Conservation (phyloP, 2,329 filamentous ascomycete species). For the Grosmannia serpens region DNA sequence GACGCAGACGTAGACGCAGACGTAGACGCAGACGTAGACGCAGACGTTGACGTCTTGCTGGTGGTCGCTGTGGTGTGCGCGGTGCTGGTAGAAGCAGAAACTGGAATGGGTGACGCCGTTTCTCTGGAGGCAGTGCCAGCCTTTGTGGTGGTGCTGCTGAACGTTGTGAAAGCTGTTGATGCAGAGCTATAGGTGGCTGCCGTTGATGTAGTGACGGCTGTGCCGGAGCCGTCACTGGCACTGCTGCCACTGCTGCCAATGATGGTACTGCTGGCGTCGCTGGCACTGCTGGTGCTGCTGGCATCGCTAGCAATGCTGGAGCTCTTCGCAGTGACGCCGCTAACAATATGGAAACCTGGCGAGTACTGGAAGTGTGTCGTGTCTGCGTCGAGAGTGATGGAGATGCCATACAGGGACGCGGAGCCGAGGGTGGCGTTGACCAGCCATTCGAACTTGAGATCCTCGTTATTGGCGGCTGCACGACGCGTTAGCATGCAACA, state of each 20-base stretch:
- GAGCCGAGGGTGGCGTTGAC: conserved; percentile 32
- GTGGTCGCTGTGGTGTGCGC: neutral
- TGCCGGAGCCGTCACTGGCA: neutral
- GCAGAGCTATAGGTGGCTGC: neutral
- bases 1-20: neutral
- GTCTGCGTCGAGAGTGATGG: conserved; percentile 37
- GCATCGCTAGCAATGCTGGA: neutral
- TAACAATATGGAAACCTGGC: conserved; percentile 43
- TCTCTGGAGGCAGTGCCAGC: neutral
- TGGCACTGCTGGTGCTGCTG: neutral
- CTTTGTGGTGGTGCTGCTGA: neutral
- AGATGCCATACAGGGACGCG: conserved; percentile 40
- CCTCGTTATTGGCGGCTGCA: conserved; percentile 29
- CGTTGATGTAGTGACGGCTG: neutral
- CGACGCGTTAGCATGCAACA: neutral
- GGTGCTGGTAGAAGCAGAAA: neutral
- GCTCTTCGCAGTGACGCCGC: conserved; percentile 5
- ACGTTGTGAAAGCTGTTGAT: neutral
- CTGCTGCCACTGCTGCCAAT: neutral
- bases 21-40: neutral
- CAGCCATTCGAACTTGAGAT: conserved; percentile 35
- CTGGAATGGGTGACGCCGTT: neutral
- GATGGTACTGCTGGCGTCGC: neutral
- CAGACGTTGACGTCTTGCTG: neutral
- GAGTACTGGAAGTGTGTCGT: conserved; percentile 46